These are phyloP conservation scores for Diaporthe capsici DNA, from an alignment of 2,329 filamentous ascomycete species.

Conservation along the genomic window DNA sequence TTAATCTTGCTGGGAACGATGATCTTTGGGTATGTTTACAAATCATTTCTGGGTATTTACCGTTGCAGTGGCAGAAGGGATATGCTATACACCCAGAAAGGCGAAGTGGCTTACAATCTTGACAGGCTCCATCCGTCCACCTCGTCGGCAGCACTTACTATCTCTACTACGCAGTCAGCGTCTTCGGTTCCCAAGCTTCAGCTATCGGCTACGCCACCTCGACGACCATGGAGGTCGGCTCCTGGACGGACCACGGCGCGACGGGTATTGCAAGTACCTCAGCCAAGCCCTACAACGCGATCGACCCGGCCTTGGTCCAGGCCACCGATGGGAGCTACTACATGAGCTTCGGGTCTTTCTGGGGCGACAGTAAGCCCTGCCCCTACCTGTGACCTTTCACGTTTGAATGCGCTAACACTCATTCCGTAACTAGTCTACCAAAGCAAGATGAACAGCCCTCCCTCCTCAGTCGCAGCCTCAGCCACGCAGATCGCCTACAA, in stretches of 20 bases:
- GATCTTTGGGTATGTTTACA: slow-evolving; percentile 58
- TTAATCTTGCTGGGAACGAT: slow-evolving; percentile 56
- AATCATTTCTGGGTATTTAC: neutral
- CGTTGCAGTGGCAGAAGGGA: too few relatives aligned
- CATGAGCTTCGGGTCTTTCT: slow-evolving; percentile 74
- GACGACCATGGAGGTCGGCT: slow-evolving; percentile 50
- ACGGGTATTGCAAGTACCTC: slow-evolving; percentile 59
- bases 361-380: slow-evolving; percentile 57
- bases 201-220: slow-evolving; percentile 70
- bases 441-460: slow-evolving; percentile 59
- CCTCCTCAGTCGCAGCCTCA: slow-evolving; percentile 48
- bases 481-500: slow-evolving; percentile 67
- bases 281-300: slow-evolving; percentile 63
- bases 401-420: neutral
- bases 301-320: slow-evolving; percentile 65
- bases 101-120: neutral
- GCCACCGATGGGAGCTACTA: slow-evolving; percentile 52
- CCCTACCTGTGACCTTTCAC: neutral
- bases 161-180: slow-evolving; percentile 77
- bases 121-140: slow-evolving; percentile 73
- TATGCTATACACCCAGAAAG: too few relatives aligned
- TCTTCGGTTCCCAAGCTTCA: slow-evolving; percentile 72
- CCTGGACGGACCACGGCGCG: slow-evolving; percentile 67
- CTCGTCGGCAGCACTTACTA: slow-evolving; percentile 72
- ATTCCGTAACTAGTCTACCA: slow-evolving; percentile 58